Base-by-base conservation (phyloP, 1,284 basidiomycete genomes). In the Cutaneotrichosporon sp. region DNA sequence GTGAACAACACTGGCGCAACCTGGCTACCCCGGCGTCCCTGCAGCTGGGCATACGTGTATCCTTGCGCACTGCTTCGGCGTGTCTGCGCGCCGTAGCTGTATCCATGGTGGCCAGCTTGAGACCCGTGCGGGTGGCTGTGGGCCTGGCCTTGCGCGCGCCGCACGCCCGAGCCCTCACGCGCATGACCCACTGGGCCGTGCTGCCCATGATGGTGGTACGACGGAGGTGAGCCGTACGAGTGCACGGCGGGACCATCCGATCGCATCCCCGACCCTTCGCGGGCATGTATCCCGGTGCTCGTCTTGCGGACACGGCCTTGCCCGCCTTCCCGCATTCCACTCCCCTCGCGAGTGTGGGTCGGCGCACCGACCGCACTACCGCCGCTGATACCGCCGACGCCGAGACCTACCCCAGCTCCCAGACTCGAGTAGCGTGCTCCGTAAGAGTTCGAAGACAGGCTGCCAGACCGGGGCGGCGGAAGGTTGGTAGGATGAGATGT, bases 141-240 rank as follows among this genome's bases (percentile, higher is more conserved):
- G 29, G 29, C 9, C 10, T 31, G 29, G 10, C 10, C 29, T 31
- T 31, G 29, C 24, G 91, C 96, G 69, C 11, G 86, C 89, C 55
- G 86, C 89, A 10, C 72, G 77, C 57, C 74, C 75, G 24, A 75
- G 88, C 25, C 84, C 86, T 60, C 89, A 22, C 35, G 35, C 35
- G 22, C 38, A 26, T 41, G 38, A 11, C 20, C 38, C 12, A 16
- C 38, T 2, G 9, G 29, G 29, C 29, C 29, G 29, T 31, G 29
- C n/a, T n/a, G n/a, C 10, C 10, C 9, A 14, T 31, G 29, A 14
- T 9, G 14, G 29, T 31, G 29, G 29, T 31, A 14, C 29, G 29
- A 9, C 29, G 29, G 29, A 9, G 9, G 29, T n/a, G n/a, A n/a
- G n/a, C n/a, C n/a, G 29, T 31, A 31, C 29, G 29, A 9, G 29